Evolutionary conservation across 768 basidiomycete species (phyloP), one percentile per base, ranked within the genome.

Genomic region (Termitomyces sp.): DNA sequence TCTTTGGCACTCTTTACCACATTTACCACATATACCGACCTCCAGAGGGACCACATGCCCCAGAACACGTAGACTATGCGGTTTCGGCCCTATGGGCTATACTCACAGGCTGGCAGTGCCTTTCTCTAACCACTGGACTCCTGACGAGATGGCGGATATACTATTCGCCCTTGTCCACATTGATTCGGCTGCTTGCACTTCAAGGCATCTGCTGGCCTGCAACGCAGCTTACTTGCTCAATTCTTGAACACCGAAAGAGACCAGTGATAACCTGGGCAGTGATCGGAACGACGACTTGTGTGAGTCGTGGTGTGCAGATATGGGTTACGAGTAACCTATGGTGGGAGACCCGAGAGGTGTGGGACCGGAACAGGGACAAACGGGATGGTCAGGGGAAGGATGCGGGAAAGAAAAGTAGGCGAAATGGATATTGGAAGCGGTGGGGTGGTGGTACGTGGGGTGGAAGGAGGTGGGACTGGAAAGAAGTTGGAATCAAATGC

Each of bases 181-280:
- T 98, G 60, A 89, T 97, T 64, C 88, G 96, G 15, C 84, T 98
- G 4, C 79, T 98, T 54, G 95, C 92, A 0, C 77, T 98, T 0
- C 96, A 98, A 67, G 91, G 91, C 17, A 94, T 98, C 57, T 98
- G 95, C 72, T 98, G 94, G 94, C 92, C 93, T 1, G 87, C 91
- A 3, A 97, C 94, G 5, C 89, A 92, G 62, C 70, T 92, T 40
- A 95, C 92, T 1, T 83, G 96, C 33, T 80, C 77, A 53, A 72
- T 94, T 50, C 77, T 98, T 45, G 85, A 86, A 31, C 76, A 84
- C 53, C 78, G 80, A 17, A 76, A 74, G 35, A 81, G 94, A 9
- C 92, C 94, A 0, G 85, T 91, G n/a, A 73, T 89, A 5, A 87
- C 84, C 50, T 98, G 96, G 96, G 87, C 92, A 3, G 81, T 87